Conservation (phyloP, 2,329 filamentous ascomycete genomes). For the Fusarium xyrophilum region DNA sequence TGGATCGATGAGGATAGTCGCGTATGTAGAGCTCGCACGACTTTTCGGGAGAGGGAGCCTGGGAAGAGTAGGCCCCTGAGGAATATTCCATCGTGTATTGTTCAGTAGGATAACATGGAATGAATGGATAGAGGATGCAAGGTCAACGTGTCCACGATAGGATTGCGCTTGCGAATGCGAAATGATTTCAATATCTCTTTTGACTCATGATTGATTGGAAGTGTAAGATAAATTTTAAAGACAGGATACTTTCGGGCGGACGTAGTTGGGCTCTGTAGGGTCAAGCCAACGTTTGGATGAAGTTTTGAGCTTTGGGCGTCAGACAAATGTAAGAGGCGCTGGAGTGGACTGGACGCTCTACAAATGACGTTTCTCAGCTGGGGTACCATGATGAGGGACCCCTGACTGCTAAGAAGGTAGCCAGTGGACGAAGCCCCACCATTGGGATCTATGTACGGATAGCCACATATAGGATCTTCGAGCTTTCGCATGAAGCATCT, state of each 20-base stretch:
- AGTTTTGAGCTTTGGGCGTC: conserved; percentile 32
- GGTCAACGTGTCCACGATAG: conserved; percentile 17
- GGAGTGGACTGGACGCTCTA: conserved; percentile 16
- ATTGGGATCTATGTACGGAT: background rate
- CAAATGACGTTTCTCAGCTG: conserved; percentile 38
- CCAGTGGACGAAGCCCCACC: conserved; percentile 14
- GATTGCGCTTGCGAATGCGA: conserved; percentile 11
- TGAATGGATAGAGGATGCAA: conserved; percentile 7
- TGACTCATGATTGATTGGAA: conserved; percentile 18
- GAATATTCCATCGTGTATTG: conserved; percentile 57
- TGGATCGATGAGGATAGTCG: conserved; percentile 85
- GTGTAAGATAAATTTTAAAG: background rate
- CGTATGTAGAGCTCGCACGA: conserved; percentile 82
- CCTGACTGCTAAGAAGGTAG: conserved; percentile 9
- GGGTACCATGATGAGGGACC: conserved; percentile 17
- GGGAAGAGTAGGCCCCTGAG: conserved; percentile 53
- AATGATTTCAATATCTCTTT: conserved; percentile 5
- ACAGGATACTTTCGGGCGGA: background rate
- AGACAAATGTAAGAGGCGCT: conserved; percentile 26
- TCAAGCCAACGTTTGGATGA: conserved; percentile 19
- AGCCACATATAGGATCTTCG: background rate
- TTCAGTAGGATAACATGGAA: conserved; percentile 12
- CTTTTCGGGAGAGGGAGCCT: conserved; percentile 60
- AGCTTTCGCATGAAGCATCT: background rate
- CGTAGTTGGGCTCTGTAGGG: conserved; percentile 17